Evolutionary conservation across 768 basidiomycete species (phyloP), one percentile per base, ranked within the genome.

Genomic region (Nidularia sp.): DNA sequence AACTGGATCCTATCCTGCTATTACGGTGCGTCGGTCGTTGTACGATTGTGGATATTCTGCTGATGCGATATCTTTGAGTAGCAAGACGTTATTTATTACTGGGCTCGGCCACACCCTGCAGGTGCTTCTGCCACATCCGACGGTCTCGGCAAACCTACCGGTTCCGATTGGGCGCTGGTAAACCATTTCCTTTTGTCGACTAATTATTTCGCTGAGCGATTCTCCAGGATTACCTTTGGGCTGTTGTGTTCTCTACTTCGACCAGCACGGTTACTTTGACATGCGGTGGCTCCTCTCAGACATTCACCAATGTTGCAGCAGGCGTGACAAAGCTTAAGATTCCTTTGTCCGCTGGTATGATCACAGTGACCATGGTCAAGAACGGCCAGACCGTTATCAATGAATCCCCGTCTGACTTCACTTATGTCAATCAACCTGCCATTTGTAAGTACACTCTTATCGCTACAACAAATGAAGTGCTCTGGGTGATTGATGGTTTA

Each of bases 71-170:
- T 2, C 34, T 18, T 29, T 49, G 4, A 48, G 52, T 56, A 80
- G 77, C 55, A 70, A 56, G 76, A 78, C 49, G 67, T 67, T 9
- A 74, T 80, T 34, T 79, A 78, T 57, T 80, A 71, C 57, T 86
- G 83, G 83, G 79, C 83, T 22, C 79, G 86, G 35, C 77, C 85
- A n/a, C 85, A 87, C 61, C 76, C 81, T 10, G 72, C 71, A n/a
- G 57, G 62, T 36, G 84, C 81, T 0, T 62, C 60, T 12, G 71
- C 74, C 1, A 69, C 71, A 5, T 57, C 60, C 3, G 81, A 85
- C 59, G 53, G 64, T 5, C 66, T 80, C 41, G 74, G 71, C 33
- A 70, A 69, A 51, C 84, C 81, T 4, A 67, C 60, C 42, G 78
- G 79, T 45, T 80, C 67, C 63, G 69, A 81, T 57, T 79, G 74